Base-by-base conservation (phyloP, 306 rosid genomes). In the Chamaecrista fasciculata region DNA sequence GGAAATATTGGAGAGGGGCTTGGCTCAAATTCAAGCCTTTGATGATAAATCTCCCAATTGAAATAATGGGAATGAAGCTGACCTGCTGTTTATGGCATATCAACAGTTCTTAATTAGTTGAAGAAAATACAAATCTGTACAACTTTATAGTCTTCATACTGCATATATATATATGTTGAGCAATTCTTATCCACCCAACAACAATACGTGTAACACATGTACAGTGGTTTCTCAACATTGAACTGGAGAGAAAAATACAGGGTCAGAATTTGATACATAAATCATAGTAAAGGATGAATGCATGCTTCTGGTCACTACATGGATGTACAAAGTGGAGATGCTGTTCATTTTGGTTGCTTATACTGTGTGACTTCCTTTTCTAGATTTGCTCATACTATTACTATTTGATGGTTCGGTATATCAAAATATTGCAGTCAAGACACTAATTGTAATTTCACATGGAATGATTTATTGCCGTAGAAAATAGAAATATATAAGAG, bases 301-400 rank as follows among this genome's bases (percentile, higher is more conserved):
- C 71, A 52, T 29, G 59, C 71, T 44, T 77, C 71, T 3, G 52
- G 81, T 69, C 92, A 82, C 74, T 58, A 39, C 19, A 71, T 11
- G 31, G 60, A 58, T 69, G 50, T 48, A 76, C 58, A 72, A 74
- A 83, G 88, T 87, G 92, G 88, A 70, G 73, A 76, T 66, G 55
- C 88, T 90, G 78, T 90, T 82, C 86, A 79, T 82, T 72, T 74
- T 82, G 88, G 87, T 77, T 68, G 83, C 89, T 81, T 78, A 23
- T 9, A 73, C 77, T 72, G 53, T 72, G 53, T 58, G 67, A 73
- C 75, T 67, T 70, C 18, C 63, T 42, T 39, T 49, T 12, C 26
- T 33, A 6, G 11, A 61, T 65, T 33, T 66, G 28, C 31, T 40
- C 29, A 47, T 24, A 34, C 69, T 52, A 65, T 12, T 66, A 34